Evolutionary conservation across 139 green algal genomes (phyloP).

Genomic region (Chlorella sp.): DNA sequence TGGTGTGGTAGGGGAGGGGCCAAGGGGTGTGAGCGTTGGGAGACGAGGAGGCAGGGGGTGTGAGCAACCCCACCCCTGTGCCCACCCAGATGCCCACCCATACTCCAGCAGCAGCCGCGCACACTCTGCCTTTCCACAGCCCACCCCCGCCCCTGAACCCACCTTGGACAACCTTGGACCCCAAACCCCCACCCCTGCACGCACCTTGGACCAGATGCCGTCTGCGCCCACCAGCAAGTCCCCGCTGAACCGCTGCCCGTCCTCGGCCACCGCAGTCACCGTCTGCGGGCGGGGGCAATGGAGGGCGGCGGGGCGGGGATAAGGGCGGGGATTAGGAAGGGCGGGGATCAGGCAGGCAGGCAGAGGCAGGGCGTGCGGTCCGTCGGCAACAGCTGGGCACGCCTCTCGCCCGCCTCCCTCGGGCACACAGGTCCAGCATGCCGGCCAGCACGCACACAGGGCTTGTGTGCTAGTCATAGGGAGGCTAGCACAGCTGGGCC

Average conservation of each 20-base stretch:
- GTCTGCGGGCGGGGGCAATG: conserved; percentile 29
- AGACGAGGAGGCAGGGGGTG: no score
- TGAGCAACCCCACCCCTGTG: no score
- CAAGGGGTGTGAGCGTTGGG: neutral
- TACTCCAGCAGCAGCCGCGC: no score
- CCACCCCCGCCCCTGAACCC: neutral
- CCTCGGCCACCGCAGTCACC: conserved; percentile 69
- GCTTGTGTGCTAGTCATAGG: no score
- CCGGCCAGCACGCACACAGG: neutral
- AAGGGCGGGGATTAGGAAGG: neutral
- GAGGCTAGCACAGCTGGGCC: no score
- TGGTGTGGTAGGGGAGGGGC: neutral
- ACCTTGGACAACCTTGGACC: no score
- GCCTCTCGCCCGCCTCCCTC: no score
- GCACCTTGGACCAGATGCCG: conserved; percentile 92
- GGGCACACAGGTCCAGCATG: neutral
- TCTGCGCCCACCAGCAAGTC: conserved; percentile 96
- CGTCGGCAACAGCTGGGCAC: neutral
- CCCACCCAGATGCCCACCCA: no score
- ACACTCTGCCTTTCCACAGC: neutral
- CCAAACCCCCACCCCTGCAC: neutral
- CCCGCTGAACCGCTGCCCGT: conserved; percentile 73
- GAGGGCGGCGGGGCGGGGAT: neutral
- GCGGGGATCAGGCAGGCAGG: neutral
- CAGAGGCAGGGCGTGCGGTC: no score